These are phyloP conservation scores for Tuber microsphaerosporum DNA, from an alignment of 495 filamentous ascomycete species.

Conservation along the genomic window DNA sequence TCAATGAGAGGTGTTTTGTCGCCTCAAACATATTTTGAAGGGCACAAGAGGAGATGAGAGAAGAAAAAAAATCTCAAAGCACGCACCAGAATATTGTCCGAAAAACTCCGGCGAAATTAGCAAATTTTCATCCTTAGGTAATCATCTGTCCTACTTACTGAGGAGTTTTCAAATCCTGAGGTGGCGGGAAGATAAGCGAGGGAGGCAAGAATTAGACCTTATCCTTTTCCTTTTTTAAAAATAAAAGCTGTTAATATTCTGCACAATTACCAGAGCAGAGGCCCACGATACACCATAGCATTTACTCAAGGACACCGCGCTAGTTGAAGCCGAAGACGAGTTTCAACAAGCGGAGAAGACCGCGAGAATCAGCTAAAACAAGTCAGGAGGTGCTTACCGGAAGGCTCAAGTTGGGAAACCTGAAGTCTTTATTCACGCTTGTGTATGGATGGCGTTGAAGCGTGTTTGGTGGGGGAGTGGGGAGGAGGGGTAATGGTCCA, in stretches of 20 bases:
- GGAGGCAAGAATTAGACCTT: neutral
- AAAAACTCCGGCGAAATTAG: neutral
- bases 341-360: neutral
- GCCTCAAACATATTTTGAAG: neutral
- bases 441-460: neutral
- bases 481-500: conserved; percentile 9
- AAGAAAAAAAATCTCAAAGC: neutral
- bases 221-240: neutral
- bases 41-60: neutral
- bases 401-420: neutral
- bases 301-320: neutral
- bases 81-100: neutral
- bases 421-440: neutral
- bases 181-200: neutral
- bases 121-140: neutral
- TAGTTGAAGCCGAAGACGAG: neutral
- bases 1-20: neutral
- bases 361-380: neutral
- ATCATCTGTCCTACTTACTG: neutral
- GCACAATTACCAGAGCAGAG: neutral
- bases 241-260: neutral
- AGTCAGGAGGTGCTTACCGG: neutral
- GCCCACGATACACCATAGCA: neutral
- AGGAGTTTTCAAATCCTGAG: neutral
- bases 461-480: neutral